phyloP scores from a whole-genome alignment of 208 protist genomes.

The Leishmania mexicana region DNA sequence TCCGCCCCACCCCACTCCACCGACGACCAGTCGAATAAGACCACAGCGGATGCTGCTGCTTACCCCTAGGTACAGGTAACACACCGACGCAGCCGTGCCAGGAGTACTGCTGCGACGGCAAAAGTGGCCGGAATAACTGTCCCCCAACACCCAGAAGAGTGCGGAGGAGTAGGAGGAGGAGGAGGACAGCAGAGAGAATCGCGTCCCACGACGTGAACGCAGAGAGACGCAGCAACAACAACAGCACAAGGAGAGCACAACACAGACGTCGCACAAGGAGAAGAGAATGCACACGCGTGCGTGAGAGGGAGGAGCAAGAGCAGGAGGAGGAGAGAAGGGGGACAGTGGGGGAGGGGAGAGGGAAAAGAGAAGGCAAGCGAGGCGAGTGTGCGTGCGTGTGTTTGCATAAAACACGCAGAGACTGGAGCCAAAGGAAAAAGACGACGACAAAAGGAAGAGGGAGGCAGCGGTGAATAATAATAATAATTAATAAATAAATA shows the following conservation, averaged over 20 bases:
- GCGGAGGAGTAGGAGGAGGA: too few species aligned
- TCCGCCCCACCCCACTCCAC: background rate
- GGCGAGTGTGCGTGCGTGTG: background rate
- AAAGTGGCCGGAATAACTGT: background rate
- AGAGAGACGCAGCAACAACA: background rate
- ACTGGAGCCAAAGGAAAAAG: background rate
- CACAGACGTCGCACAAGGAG: background rate
- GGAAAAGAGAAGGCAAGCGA: background rate
- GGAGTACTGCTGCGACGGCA: background rate
- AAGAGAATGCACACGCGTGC: background rate
- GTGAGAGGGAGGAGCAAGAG: background rate
- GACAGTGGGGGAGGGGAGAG: background rate
- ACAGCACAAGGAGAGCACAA: too few species aligned
- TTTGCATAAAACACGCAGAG: background rate
- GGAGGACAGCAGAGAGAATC: background rate
- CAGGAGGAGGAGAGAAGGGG: background rate
- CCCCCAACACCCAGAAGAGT: background rate
- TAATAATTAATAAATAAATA: too few species aligned
- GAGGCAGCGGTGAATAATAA: background rate
- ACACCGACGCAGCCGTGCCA: background rate
- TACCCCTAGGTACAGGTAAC: background rate
- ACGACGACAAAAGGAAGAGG: background rate
- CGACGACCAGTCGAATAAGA: background rate
- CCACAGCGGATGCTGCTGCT: background rate
- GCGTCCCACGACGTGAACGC: background rate